Evolutionary conservation across 2,329 filamentous ascomycete species (phyloP).

Genomic region (Botrytis porri): DNA sequence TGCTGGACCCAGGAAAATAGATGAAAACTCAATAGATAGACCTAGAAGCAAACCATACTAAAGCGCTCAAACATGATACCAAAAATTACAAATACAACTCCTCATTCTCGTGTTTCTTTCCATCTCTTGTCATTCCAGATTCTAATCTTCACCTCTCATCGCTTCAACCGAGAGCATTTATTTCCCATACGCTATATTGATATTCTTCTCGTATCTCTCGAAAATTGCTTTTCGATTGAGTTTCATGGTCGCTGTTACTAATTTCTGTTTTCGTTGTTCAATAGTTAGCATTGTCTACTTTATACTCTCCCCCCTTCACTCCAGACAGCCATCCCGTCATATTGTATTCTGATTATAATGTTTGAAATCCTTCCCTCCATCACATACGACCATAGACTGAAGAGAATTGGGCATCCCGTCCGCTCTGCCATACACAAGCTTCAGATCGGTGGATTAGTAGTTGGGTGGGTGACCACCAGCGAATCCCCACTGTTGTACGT

Average conservation of each 20-base stretch:
- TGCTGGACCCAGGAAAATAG: neutral
- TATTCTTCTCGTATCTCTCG: constrained; percentile 15
- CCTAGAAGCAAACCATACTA: fast-evolving
- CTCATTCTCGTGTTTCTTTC: neutral
- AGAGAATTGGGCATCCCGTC: constrained; percentile 8
- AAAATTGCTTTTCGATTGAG: constrained; percentile 15
- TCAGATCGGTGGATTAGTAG: constrained; percentile 8
- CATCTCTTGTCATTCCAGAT: neutral
- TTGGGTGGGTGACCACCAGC: constrained; percentile 7
- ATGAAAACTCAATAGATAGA: neutral
- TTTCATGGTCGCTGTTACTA: constrained; percentile 16
- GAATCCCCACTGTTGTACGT: too few species aligned
- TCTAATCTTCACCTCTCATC: neutral
- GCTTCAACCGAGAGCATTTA: neutral
- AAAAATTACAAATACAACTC: neutral
- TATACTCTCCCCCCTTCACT: neutral
- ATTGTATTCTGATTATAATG: fast-evolving
- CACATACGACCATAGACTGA: constrained; percentile 12
- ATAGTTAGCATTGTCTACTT: neutral
- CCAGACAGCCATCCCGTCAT: neutral
- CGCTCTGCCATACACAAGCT: constrained; percentile 9
- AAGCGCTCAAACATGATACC: neutral
- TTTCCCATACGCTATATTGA: constrained; percentile 5
- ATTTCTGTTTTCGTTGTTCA: neutral
- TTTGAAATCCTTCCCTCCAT: fast-evolving